These are phyloP conservation scores for Trametes cingulata DNA, from an alignment of 768 basidiomycete genomes.

Conservation along the genomic window DNA sequence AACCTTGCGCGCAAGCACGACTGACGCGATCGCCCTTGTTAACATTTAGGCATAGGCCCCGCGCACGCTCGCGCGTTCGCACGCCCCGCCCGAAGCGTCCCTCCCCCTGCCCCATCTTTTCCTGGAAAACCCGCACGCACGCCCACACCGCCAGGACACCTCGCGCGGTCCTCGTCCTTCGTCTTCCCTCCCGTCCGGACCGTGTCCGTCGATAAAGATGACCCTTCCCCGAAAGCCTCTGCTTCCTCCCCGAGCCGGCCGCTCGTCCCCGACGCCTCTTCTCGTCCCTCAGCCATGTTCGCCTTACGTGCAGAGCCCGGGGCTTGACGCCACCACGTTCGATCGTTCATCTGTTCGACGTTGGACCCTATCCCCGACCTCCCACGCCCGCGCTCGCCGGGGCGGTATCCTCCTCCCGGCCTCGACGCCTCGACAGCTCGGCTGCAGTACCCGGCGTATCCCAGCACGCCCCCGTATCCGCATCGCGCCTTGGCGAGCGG, in stretches of 20 bases:
- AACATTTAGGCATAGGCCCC: slow-evolving; percentile 20
- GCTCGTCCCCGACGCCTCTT: not conserved
- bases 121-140: not conserved
- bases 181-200: not conserved
- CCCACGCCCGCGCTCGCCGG: not conserved
- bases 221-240: not conserved
- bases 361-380: slow-evolving; percentile 5
- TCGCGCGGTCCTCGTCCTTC: not conserved
- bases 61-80: not conserved
- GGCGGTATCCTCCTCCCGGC: not conserved
- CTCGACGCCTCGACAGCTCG: not conserved
- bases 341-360: too few relatives aligned
- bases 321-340: not conserved
- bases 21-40: slow-evolving; percentile 9
- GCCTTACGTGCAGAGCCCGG: slow-evolving; percentile 1
- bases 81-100: not conserved
- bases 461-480: not conserved
- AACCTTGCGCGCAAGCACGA: not conserved
- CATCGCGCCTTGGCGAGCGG: not conserved
- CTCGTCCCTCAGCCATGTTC: too few relatives aligned
- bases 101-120: not conserved
- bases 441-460: not conserved
- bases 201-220: not conserved
- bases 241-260: not conserved
- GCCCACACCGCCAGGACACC: not conserved